A percentile compares a stretch with the other conserved stretches of the same genome.
phyloP scores from a whole-genome alignment of 805 yeast genomes.

The Candida taoyuanica region DNA sequence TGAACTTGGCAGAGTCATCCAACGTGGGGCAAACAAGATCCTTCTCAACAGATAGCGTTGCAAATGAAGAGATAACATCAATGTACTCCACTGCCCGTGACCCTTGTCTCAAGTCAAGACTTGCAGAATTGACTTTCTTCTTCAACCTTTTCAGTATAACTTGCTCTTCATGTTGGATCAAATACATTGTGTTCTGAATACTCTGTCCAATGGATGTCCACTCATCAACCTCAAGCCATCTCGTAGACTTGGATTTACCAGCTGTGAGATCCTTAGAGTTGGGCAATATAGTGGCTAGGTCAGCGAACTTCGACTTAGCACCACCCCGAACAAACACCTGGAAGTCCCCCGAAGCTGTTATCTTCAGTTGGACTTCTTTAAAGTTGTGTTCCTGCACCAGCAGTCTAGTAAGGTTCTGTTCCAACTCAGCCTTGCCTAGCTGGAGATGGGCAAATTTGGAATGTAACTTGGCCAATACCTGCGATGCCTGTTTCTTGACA shows the following conservation, averaged over 20 bases:
- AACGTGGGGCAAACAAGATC: conserved; percentile 63
- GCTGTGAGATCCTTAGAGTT: conserved; percentile 32
- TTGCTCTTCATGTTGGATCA: conserved; percentile 53
- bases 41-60: conserved; percentile 64
- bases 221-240: conserved; percentile 42
- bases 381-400: conserved; percentile 26
- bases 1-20: conserved; percentile 41
- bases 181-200: conserved; percentile 40
- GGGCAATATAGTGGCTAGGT: conserved; percentile 8
- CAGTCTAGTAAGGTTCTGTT: conserved; percentile 3
- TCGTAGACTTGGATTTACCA: conserved; percentile 34
- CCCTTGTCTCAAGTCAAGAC: conserved; percentile 42
- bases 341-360: conserved; percentile 40
- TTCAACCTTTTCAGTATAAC: conserved; percentile 47
- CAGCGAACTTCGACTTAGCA: conserved; percentile 16
- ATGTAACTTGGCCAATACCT: conserved; percentile 6
- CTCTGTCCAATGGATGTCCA: conserved; percentile 51
- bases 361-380: conserved; percentile 32
- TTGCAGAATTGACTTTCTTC: conserved; percentile 34
- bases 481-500: conserved; percentile 11
- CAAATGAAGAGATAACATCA: conserved; percentile 73
- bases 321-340: conserved; percentile 41
- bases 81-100: conserved; percentile 54
- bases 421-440: conserved; percentile 5
- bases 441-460: conserved; percentile 2